Evolutionary conservation across 352 stramenopile genomes (phyloP), one percentile per base, ranked within the genome.

Genomic region (Pythium apleroticum): DNA sequence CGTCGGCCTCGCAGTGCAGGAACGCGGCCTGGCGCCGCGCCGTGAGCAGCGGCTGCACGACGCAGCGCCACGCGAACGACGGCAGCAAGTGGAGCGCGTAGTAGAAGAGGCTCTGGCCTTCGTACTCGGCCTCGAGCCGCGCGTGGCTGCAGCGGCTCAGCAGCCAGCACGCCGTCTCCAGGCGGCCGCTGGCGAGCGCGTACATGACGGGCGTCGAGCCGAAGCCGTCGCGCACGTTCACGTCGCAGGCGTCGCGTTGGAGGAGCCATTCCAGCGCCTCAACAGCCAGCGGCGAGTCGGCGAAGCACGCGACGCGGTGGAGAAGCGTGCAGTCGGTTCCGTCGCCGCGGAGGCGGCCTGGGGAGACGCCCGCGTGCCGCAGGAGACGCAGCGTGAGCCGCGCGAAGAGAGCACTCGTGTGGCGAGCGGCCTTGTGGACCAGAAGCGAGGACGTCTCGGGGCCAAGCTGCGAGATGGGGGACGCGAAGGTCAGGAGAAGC

Each of bases 91-190:
- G 72, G 39, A 87, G 72, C 9, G 64, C 46, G 52, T 90, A 89
- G 72, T 90, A 90, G 30, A 89, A 85, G 12, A 64, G 60, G 0
- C 69, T 64, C 35, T 90, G 83, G 4, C 83, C 83, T 75, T 92
- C 83, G 52, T 79, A 92, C 55, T 88, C 77, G 11, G 74, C 71
- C 58, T 90, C 74, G 2, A 87, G 37, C 52, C 80, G 70, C 4
- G 52, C 24, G 55, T 60, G 63, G 10, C 41, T 53, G 10, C 31
- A 25, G n/a, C 56, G 60, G 17, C 62, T 17, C 3, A 88, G 63
- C 19, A 92, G 70, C 24, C 76, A 81, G 11, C 70, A 83, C 1
- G 64, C 75, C 6, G 72, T 86, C 27, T 65, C 30, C 7, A 88
- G 52, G 7, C 65, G 58, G 0, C 78, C 76, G 0, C 46, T 39